phyloP scores from a whole-genome alignment of 352 stramenopile genomes.

The Peronospora farinosa region DNA sequence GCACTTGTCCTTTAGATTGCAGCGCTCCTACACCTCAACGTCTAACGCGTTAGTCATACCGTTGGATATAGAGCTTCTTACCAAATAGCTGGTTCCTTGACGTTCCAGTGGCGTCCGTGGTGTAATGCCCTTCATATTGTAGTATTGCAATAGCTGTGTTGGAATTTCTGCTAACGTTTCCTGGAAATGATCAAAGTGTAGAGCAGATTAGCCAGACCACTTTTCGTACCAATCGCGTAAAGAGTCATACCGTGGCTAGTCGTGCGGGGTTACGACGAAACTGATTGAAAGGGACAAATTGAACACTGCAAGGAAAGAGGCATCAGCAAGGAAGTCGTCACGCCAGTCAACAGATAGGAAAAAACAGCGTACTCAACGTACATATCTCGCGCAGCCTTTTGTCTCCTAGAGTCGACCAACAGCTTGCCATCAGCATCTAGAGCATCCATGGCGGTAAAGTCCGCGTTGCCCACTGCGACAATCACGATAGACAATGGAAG shows the following conservation, averaged over 20 bases:
- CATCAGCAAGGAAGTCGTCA: background rate
- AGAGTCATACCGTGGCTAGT: slow-evolving; percentile 38
- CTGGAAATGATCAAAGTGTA: slow-evolving; percentile 4
- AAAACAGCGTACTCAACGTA: slow-evolving; percentile 28
- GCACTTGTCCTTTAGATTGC: too few relatives aligned
- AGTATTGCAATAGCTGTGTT: slow-evolving; percentile 54
- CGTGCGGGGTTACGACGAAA: slow-evolving; percentile 53
- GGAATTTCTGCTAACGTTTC: slow-evolving; percentile 70
- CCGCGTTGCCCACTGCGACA: slow-evolving; percentile 69
- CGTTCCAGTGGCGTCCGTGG: slow-evolving; percentile 48
- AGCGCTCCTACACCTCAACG: slow-evolving; percentile 22
- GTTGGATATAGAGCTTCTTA: slow-evolving; percentile 23
- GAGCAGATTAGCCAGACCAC: background rate
- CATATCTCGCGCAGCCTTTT: slow-evolving; percentile 50
- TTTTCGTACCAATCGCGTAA: background rate
- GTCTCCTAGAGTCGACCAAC: slow-evolving; percentile 36
- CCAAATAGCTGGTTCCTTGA: slow-evolving; percentile 40
- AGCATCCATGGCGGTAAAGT: slow-evolving; percentile 63
- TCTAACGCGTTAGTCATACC: slow-evolving; percentile 21
- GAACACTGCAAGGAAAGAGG: slow-evolving; percentile 36
- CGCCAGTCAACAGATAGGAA: background rate
- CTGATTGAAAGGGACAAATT: slow-evolving; percentile 72
- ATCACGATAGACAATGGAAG: slow-evolving; percentile 79
- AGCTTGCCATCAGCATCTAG: slow-evolving; percentile 56
- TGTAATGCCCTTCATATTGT: slow-evolving; percentile 50